Evolutionary conservation across 352 stramenopile species (phyloP).

Genomic region (Phytopythium oedochilum): DNA sequence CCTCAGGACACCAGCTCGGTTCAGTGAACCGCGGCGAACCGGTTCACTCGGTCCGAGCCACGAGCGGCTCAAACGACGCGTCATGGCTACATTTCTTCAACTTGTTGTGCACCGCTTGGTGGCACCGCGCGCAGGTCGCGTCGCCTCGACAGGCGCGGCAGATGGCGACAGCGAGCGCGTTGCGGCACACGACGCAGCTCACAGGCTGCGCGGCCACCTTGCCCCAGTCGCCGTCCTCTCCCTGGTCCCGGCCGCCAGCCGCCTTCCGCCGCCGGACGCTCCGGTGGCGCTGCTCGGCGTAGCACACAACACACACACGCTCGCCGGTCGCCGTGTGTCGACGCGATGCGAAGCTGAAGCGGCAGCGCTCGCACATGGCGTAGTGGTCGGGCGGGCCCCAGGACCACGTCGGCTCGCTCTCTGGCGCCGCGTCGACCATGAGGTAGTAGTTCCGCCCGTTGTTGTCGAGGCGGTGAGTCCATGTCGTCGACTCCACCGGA

Average conservation of each 20-base stretch:
- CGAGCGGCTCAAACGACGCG: slow-evolving; percentile 19
- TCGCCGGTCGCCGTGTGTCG: slow-evolving; percentile 34
- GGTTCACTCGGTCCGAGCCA: slow-evolving; percentile 7
- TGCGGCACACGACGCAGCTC: slow-evolving; percentile 60
- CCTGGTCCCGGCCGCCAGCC: neutral
- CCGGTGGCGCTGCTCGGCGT: slow-evolving; percentile 20
- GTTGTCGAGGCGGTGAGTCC: slow-evolving; percentile 48
- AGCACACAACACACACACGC: slow-evolving; percentile 63
- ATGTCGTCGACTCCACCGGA: slow-evolving; percentile 55
- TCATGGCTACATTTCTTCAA: slow-evolving; percentile 5
- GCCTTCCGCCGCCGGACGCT: neutral
- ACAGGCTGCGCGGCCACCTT: slow-evolving; percentile 53
- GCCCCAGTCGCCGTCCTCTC: slow-evolving; percentile 28
- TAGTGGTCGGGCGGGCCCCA: slow-evolving; percentile 47
- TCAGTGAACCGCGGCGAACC: neutral
- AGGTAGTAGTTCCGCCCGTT: slow-evolving; percentile 48
- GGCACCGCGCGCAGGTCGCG: slow-evolving; percentile 45
- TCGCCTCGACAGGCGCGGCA: slow-evolving; percentile 56
- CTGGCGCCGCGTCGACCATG: slow-evolving; percentile 30
- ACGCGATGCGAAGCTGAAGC: slow-evolving; percentile 48
- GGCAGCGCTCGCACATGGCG: slow-evolving; percentile 49
- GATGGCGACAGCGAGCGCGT: slow-evolving; percentile 28
- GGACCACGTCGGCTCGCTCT: slow-evolving; percentile 14
- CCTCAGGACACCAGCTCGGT: neutral
- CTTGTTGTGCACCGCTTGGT: slow-evolving; percentile 33